Percentiles rank a stretch among this genome's conserved stretches.
Conservation (phyloP, 331 rosid genomes). For the Dryas integrifolia region DNA sequence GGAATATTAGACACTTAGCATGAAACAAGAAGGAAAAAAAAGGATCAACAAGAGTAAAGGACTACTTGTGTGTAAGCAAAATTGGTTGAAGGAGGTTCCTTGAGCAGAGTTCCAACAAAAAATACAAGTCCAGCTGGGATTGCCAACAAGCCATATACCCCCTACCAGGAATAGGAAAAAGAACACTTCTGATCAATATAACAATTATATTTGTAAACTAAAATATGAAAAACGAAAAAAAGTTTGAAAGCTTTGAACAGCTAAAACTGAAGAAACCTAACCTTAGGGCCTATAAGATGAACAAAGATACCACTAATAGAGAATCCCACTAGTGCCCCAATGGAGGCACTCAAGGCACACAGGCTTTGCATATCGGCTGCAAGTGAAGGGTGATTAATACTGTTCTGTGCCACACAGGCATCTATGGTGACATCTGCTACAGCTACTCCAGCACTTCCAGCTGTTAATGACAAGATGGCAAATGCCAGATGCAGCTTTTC, state of each 20-base stretch:
- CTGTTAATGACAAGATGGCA: slow-evolving; percentile 67
- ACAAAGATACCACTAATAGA: slow-evolving; percentile 79
- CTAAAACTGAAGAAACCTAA: slow-evolving; percentile 32
- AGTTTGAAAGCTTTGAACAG: not conserved
- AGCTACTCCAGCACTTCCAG: slow-evolving; percentile 81
- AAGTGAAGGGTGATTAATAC: slow-evolving; percentile 63
- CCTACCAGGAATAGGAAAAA: slow-evolving; percentile 44
- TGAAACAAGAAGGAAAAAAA: not conserved
- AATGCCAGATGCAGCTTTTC: slow-evolving; percentile 66
- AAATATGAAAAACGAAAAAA: slow-evolving; percentile 9
- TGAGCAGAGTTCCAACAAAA: slow-evolving; percentile 58
- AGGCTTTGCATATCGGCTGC: slow-evolving; percentile 96
- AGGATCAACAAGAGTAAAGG: slow-evolving; percentile 9
- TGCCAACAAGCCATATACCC: slow-evolving; percentile 81
- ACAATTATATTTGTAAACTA: slow-evolving; percentile 2
- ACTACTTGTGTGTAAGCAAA: slow-evolving; percentile 68
- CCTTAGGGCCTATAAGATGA: slow-evolving; percentile 88
- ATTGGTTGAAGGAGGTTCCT: slow-evolving; percentile 58
- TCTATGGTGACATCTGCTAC: slow-evolving; percentile 91
- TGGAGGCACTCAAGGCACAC: slow-evolving; percentile 79
- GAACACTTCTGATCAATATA: slow-evolving; percentile 4
- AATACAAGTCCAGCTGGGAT: slow-evolving; percentile 76
- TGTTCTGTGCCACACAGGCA: slow-evolving; percentile 94
- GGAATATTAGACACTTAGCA: slow-evolving; percentile 23
- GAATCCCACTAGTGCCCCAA: slow-evolving; percentile 84